Evolutionary conservation across 2,329 filamentous ascomycete species (phyloP), one percentile per base, ranked within the genome.

Genomic region (Xylaria sp.): DNA sequence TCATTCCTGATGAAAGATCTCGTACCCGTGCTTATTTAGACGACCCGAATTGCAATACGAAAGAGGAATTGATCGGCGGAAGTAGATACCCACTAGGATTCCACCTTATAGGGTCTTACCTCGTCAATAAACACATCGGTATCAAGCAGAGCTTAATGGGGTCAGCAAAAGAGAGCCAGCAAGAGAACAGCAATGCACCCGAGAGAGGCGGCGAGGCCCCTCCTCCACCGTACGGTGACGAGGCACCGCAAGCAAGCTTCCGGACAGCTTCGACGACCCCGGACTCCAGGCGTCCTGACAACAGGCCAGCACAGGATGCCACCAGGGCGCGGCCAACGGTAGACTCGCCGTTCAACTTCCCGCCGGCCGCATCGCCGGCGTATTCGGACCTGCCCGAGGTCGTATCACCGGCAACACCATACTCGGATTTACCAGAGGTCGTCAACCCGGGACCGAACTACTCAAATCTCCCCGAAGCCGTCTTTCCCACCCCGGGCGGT

Each of bases 311-410:
- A 3, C 63, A 63, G 42, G 37, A 66, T 21, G 54, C 44, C 18
- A 21, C 69, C 16, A 47, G 54, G 18, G 29, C 67, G 13, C 72
- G 69, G 12, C 81, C 80, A 5, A 81, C 78, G 0, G 72, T 77
- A 5, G 76, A 78, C 0, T 70, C 75, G 1, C 82, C 82, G 0
- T 84, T 84, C 72, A 77, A 81, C 65, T 84, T 84, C 69, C 82
- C 82, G 1, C 69, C 70, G 27, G 27, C 68, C 0, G 37, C 53
- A 51, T 60, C 37, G 68, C 55, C 62, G n/a, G 51, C 4, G 29
- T 70, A 74, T 21, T 51, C 18, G 8, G 44, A 50, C 21, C 48
- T 62, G 25, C 60, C 60, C 9, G 60, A 55, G 27, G 48, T 47
- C 10, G 23, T 21, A 44, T 44, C 40, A 18, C 40, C 40, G 16